Percentiles rank a stretch among this genome's conserved stretches.
phyloP scores from a whole-genome alignment of 371 early-diverging fungal genomes.

The Entomophthora muscae region DNA sequence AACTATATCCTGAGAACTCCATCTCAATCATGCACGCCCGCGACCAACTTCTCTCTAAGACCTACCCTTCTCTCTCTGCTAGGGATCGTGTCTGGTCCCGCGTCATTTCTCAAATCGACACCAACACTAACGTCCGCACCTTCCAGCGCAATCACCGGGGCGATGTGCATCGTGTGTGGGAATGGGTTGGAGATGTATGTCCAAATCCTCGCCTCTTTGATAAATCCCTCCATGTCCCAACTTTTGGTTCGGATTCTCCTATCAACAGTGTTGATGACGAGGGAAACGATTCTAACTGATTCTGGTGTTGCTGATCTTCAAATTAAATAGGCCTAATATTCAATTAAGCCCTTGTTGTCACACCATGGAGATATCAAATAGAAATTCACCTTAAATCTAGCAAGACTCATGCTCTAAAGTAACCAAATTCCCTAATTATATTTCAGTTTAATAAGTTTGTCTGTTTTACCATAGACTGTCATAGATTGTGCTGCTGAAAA shows the following conservation, averaged over 20 bases:
- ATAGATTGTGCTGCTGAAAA: too few relatives aligned
- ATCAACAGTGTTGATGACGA: conserved; percentile 1
- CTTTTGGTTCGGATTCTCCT: neutral
- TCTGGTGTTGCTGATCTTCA: too few relatives aligned
- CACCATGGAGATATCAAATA: too few relatives aligned
- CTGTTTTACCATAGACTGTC: too few relatives aligned
- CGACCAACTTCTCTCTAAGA: neutral
- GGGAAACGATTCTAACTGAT: neutral
- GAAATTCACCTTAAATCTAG: too few relatives aligned
- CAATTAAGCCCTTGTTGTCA: too few relatives aligned
- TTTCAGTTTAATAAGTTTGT: too few relatives aligned
- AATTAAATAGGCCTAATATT: too few relatives aligned
- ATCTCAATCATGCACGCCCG: neutral
- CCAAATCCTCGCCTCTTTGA: neutral
- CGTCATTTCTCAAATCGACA: neutral
- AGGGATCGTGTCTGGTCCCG: neutral
- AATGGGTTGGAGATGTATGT: conserved; percentile 5
- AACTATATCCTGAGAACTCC: neutral
- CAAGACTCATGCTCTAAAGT: too few relatives aligned
- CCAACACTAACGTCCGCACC: neutral
- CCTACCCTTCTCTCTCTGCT: neutral
- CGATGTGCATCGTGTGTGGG: conserved; percentile 6
- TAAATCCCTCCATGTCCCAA: neutral
- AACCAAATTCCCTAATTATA: too few relatives aligned
- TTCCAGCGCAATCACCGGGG: neutral